Evolutionary conservation across 2,329 filamentous ascomycete genomes (phyloP).

Genomic region (Chaetomium globosum): DNA sequence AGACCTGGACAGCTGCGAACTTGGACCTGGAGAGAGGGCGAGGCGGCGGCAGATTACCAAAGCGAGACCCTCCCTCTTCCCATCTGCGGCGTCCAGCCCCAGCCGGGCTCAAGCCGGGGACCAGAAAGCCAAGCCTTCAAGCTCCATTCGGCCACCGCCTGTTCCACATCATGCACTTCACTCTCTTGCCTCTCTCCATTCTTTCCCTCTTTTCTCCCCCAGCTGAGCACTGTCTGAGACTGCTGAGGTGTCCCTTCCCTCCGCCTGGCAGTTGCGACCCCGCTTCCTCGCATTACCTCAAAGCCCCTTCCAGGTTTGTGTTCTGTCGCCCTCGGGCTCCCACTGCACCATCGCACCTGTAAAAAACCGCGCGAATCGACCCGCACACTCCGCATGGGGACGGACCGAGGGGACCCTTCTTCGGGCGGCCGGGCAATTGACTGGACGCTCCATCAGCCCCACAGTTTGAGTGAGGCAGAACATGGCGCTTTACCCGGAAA

Average conservation of each 20-base stretch:
- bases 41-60: constrained; percentile 17
- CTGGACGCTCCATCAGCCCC: constrained; percentile 31
- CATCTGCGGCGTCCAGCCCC: not conserved
- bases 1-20: not conserved
- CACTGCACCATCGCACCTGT: not conserved
- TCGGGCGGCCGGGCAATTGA: constrained; percentile 18
- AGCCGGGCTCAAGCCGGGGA: not conserved
- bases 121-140: constrained; percentile 9
- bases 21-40: not conserved
- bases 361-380: constrained; percentile 19
- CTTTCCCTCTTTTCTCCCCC: no score
- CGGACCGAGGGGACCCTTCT: constrained; percentile 11
- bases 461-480: constrained; percentile 25
- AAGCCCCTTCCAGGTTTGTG: constrained; percentile 1
- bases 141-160: constrained; percentile 16
- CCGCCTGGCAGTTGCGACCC: not conserved
- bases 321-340: not conserved
- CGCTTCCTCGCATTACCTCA: constrained; percentile 2
- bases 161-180: constrained; percentile 5
- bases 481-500: constrained; percentile 32
- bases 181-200: not conserved
- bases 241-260: not conserved
- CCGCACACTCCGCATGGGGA: constrained; percentile 19
- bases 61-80: constrained; percentile 2
- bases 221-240: no score